A percentile compares a stretch with the other conserved stretches of the same genome.
Conservation (phyloP, 2,329 filamentous ascomycete species). For the Ophiosphaerella narmari region DNA sequence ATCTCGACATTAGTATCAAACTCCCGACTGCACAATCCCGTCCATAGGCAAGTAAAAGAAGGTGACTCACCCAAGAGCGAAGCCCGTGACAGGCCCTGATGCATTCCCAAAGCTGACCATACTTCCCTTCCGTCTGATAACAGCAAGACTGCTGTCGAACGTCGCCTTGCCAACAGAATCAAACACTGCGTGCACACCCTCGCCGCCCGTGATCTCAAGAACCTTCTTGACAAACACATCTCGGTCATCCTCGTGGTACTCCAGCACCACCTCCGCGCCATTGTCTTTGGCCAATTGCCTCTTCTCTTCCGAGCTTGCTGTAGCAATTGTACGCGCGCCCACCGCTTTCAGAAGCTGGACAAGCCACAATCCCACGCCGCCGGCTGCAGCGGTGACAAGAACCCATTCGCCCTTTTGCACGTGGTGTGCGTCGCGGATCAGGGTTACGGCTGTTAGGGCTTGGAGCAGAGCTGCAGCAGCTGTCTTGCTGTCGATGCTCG, state of each 20-base stretch:
- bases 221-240: conserved; percentile 55
- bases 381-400: conserved; percentile 83
- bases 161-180: conserved; percentile 86
- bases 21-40: background rate
- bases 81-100: conserved; percentile 75
- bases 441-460: conserved; percentile 79
- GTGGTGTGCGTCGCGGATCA: conserved; percentile 73
- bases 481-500: conserved; percentile 62
- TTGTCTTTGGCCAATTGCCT: conserved; percentile 68
- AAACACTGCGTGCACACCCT: conserved; percentile 78
- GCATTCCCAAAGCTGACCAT: conserved; percentile 83
- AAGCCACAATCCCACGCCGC: conserved; percentile 73
- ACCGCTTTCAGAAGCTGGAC: conserved; percentile 73
- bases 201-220: conserved; percentile 70
- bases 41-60: conserved; percentile 2
- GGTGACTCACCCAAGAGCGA: conserved; percentile 62
- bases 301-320: conserved; percentile 75
- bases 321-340: conserved; percentile 79
- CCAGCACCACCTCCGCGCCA: conserved; percentile 74
- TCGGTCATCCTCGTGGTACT: conserved; percentile 64
- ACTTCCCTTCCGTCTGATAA: conserved; percentile 75
- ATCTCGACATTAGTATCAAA: background rate
- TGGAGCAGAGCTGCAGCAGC: conserved; percentile 76
- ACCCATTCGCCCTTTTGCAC: conserved; percentile 80
- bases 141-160: conserved; percentile 77